These are phyloP conservation scores for Reutealis trisperma DNA, from an alignment of 345 rosid genomes.

Conservation along the genomic window DNA sequence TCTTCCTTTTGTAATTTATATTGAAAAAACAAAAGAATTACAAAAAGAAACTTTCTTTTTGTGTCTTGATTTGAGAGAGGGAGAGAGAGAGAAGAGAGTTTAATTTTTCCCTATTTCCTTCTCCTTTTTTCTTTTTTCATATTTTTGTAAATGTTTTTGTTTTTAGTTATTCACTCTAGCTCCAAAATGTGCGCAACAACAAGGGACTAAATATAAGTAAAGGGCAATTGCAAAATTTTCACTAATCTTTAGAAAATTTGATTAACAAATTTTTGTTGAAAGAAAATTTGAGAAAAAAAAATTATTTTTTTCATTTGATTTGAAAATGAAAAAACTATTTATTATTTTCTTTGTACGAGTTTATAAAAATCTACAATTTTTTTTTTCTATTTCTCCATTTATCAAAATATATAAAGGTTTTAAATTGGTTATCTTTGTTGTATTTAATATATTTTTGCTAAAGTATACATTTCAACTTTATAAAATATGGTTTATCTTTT, in stretches of 20 bases:
- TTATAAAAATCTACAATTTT: too few species aligned
- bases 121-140: neutral
- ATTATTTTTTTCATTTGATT: too few species aligned
- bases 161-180: neutral
- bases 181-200: slow-evolving; percentile 18
- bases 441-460: too few species aligned
- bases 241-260: neutral
- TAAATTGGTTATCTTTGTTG: too few species aligned
- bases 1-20: neutral
- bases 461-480: too few species aligned
- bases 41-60: neutral
- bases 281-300: too few species aligned
- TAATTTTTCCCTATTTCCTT: too few species aligned
- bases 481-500: too few species aligned
- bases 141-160: neutral
- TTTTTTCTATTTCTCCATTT: too few species aligned
- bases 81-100: neutral
- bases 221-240: neutral
- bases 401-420: too few species aligned
- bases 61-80: neutral
- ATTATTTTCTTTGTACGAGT: too few species aligned
- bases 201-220: neutral
- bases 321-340: too few species aligned
- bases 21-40: slow-evolving; percentile 5
- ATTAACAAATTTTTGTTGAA: neutral